Evolutionary conservation across 768 basidiomycete species (phyloP).

Genomic region (Paxillus rubicundulus): DNA sequence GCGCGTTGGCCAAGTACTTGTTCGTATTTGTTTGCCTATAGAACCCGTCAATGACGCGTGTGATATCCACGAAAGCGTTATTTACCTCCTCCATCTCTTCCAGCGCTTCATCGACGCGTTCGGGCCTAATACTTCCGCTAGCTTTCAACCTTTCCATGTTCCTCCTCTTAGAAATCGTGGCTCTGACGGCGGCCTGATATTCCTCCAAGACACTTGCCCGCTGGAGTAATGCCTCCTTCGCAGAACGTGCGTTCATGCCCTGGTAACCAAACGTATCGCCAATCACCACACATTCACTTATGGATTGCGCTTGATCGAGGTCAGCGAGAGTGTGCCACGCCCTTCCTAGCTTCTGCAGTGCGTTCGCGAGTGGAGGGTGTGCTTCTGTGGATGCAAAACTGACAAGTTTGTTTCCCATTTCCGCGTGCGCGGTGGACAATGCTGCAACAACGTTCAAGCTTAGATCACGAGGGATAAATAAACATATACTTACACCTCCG

Average conservation of each 20-base stretch:
- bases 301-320: slow-evolving; percentile 85
- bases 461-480: not conserved
- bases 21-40: slow-evolving; percentile 88
- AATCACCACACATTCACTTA: slow-evolving; percentile 91
- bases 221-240: slow-evolving; percentile 90
- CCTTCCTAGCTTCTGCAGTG: slow-evolving; percentile 82
- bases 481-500: slow-evolving; percentile 60
- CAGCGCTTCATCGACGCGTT: slow-evolving; percentile 85
- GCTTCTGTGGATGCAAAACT: slow-evolving; percentile 88
- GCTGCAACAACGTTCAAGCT: slow-evolving; percentile 41
- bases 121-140: slow-evolving; percentile 80
- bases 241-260: slow-evolving; percentile 93
- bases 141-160: slow-evolving; percentile 88
- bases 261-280: slow-evolving; percentile 98
- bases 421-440: slow-evolving; percentile 73
- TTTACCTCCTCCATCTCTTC: slow-evolving; percentile 90
- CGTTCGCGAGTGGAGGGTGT: slow-evolving; percentile 79
- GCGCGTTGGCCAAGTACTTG: slow-evolving; percentile 81
- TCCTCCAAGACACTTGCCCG: slow-evolving; percentile 91
- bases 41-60: slow-evolving; percentile 10
- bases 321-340: slow-evolving; percentile 86
- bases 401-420: slow-evolving; percentile 91
- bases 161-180: slow-evolving; percentile 87
- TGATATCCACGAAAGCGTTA: slow-evolving; percentile 3
- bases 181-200: slow-evolving; percentile 89